These are phyloP conservation scores for Gremmenia infestans DNA, from an alignment of 2,329 filamentous ascomycete genomes.

Conservation along the genomic window DNA sequence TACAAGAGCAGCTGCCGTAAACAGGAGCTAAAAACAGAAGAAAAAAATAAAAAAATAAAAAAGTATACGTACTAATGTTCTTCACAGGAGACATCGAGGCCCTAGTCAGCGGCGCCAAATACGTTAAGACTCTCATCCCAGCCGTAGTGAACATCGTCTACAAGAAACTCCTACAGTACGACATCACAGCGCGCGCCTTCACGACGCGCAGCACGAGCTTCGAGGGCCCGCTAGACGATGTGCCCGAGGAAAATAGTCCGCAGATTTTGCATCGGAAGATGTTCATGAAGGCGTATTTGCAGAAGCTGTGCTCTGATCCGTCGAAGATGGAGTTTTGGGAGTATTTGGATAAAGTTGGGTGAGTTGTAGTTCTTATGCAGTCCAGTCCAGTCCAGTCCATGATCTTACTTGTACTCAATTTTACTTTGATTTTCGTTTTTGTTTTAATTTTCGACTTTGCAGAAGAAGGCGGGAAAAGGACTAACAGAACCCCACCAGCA, in stretches of 20 bases:
- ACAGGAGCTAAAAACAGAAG: too few species aligned
- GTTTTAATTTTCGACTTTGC: too few species aligned
- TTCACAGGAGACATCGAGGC: conserved; percentile 21
- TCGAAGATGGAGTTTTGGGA: conserved; percentile 24
- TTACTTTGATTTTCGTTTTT: too few species aligned
- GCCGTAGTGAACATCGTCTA: conserved; percentile 81
- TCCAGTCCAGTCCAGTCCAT: too few species aligned
- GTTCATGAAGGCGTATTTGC: conserved; percentile 70
- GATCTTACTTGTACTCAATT: too few species aligned
- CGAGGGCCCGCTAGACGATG: conserved; percentile 51
- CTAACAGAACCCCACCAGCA: background rate
- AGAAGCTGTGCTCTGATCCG: conserved; percentile 17
- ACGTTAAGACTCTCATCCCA: conserved; percentile 57
- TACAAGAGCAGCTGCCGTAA: too few species aligned
- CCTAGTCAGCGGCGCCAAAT: conserved; percentile 20
- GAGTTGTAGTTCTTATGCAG: background rate
- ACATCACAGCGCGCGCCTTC: conserved; percentile 75
- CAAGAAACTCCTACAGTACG: conserved; percentile 72
- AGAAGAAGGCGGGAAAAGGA: too few species aligned
- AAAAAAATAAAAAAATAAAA: too few species aligned
- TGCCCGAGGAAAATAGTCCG: conserved; percentile 38
- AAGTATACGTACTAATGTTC: background rate
- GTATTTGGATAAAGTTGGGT: conserved; percentile 21
- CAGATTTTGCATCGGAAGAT: conserved; percentile 53
- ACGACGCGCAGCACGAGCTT: conserved; percentile 56